These are phyloP conservation scores for Fusarium anthophilum DNA, from an alignment of 2,329 filamentous ascomycete species.

Conservation along the genomic window DNA sequence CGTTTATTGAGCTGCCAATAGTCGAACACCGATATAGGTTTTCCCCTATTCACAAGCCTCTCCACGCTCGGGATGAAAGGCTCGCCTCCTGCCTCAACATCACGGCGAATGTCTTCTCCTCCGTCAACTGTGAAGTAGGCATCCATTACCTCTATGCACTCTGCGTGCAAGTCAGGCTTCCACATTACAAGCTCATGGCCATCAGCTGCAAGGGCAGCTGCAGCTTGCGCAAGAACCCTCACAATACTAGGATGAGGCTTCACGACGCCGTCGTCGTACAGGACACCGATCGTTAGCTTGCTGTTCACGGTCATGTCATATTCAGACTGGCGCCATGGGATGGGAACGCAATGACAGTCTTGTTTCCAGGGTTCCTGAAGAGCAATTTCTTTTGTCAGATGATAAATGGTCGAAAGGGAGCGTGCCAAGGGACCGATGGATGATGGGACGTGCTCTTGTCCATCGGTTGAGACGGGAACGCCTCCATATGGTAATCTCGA, in stretches of 20 bases:
- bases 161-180: slow-evolving; percentile 60
- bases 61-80: slow-evolving; percentile 68
- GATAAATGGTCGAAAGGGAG: slow-evolving; percentile 53
- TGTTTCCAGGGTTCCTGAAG: slow-evolving; percentile 60
- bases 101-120: slow-evolving; percentile 68
- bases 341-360: slow-evolving; percentile 62
- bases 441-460: slow-evolving; percentile 72
- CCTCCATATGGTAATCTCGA: slow-evolving; percentile 66
- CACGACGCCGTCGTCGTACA: slow-evolving; percentile 64
- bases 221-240: slow-evolving; percentile 54
- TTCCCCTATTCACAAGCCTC: slow-evolving; percentile 60
- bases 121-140: slow-evolving; percentile 70
- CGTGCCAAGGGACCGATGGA: slow-evolving; percentile 69
- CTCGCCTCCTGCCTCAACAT: slow-evolving; percentile 64
- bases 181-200: slow-evolving; percentile 66
- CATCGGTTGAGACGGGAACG: slow-evolving; percentile 68
- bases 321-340: slow-evolving; percentile 61
- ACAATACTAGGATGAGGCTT: slow-evolving; percentile 62
- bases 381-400: slow-evolving; percentile 59
- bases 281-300: slow-evolving; percentile 59
- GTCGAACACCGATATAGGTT: slow-evolving; percentile 67
- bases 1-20: slow-evolving; percentile 74
- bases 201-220: slow-evolving; percentile 50
- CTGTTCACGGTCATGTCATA: slow-evolving; percentile 53
- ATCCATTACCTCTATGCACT: slow-evolving; percentile 69